Evolutionary conservation across 805 yeast species (phyloP).

Genomic region (Teunomyces barrocoloradensis): DNA sequence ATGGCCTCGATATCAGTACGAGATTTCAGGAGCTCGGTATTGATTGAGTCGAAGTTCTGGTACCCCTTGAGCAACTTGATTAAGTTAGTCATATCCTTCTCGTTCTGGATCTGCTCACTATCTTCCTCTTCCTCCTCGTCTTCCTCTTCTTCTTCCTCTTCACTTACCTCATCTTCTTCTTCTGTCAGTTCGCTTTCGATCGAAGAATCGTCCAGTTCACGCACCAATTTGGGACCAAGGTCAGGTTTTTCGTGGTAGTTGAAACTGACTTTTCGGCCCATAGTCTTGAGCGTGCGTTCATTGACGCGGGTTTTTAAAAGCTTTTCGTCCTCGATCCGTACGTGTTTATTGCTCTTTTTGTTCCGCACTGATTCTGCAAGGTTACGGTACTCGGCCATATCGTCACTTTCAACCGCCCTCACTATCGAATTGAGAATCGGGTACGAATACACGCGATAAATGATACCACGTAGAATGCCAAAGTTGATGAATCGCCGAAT

Average conservation of each 20-base stretch:
- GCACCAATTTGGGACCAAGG: constrained; percentile 2
- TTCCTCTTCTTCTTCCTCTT: constrained; percentile 9
- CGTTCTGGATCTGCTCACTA: constrained; percentile 12
- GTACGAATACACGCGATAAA: constrained; percentile 75
- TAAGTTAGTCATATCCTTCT: constrained; percentile 33
- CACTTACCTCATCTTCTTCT: constrained; percentile 5
- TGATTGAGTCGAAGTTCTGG: constrained; percentile 62
- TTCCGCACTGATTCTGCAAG: constrained; percentile 14
- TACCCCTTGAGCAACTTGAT: constrained; percentile 48
- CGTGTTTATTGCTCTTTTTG: constrained; percentile 3
- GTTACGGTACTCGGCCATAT: constrained; percentile 14
- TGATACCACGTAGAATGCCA: constrained; percentile 78
- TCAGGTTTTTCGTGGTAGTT: constrained; percentile 10
- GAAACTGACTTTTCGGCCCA: constrained; percentile 34
- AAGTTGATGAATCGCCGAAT: constrained; percentile 80
- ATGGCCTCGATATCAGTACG: constrained; percentile 53
- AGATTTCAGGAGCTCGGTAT: constrained; percentile 64
- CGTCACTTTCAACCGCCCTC: constrained; percentile 34
- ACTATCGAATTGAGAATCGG: constrained; percentile 54
- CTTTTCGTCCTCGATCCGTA: constrained; percentile 3
- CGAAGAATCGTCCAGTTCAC: constrained; percentile 4
- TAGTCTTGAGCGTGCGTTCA: constrained; percentile 16
- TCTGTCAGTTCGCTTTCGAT: constrained; percentile 1
- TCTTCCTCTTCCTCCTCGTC: constrained; percentile 16
- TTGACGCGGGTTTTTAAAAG: constrained; percentile 12